Percentiles rank a stretch among this genome's conserved stretches.
Evolutionary conservation across 257 asterid species (phyloP).

Genomic region (Capsicum pubescens): DNA sequence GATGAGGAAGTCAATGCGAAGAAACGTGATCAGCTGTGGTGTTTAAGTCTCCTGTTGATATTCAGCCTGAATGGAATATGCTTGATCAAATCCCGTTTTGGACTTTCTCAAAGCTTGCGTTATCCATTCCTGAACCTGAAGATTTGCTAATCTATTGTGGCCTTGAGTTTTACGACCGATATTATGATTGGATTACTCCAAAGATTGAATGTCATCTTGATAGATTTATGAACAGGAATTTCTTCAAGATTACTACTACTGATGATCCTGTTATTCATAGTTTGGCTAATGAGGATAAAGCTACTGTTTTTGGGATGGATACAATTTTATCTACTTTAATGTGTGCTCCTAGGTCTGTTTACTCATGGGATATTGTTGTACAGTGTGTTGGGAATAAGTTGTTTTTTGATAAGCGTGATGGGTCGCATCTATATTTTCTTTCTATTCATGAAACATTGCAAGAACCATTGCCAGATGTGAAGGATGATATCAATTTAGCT

Average conservation of each 20-base stretch:
- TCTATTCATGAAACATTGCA: constrained; percentile 95
- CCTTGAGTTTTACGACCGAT: constrained; percentile 84
- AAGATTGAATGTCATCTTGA: constrained; percentile 73
- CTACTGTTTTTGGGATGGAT: constrained; percentile 90
- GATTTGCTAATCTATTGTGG: constrained; percentile 82
- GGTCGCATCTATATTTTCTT: constrained; percentile 86
- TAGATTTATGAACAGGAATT: constrained; percentile 86
- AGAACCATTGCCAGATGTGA: constrained; percentile 91
- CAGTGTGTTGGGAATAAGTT: constrained; percentile 94
- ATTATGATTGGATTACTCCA: constrained; percentile 83
- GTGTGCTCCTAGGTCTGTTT: constrained; percentile 95
- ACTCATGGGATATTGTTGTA: constrained; percentile 94
- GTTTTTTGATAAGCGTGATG: constrained; percentile 92
- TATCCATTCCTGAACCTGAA: constrained; percentile 82
- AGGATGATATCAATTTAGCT: constrained; percentile 91
- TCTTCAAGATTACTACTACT: constrained; percentile 90
- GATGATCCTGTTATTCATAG: constrained; percentile 96
- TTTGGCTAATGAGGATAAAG: constrained; percentile 95
- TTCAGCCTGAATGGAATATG: constrained; percentile 99
- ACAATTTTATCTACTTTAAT: constrained; percentile 77
- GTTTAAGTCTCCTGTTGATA: constrained; percentile 88
- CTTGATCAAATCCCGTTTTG: constrained; percentile 97
- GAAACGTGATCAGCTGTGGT: constrained; percentile 84
- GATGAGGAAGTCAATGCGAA: constrained; percentile 90
- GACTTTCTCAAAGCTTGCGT: constrained; percentile 82